Percentiles rank a stretch among this genome's conserved stretches.
These are phyloP conservation scores for Termitomyces sp. DNA, from an alignment of 768 basidiomycete genomes.

Conservation along the genomic window DNA sequence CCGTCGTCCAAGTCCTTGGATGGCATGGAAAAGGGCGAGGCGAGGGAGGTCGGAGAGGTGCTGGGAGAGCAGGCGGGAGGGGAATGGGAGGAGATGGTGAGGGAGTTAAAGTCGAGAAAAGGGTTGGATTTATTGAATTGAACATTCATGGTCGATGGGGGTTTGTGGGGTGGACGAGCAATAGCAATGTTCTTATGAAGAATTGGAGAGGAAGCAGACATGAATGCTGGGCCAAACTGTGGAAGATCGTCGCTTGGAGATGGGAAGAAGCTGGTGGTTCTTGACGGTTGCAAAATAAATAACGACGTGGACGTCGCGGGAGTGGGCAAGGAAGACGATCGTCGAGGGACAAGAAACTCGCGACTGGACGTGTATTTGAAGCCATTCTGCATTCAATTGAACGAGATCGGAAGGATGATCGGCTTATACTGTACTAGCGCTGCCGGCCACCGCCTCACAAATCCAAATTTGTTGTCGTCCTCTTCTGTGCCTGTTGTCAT, in stretches of 20 bases:
- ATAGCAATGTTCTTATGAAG: slow-evolving; percentile 24
- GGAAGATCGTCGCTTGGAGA: slow-evolving; percentile 37
- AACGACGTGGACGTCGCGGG: slow-evolving; percentile 21
- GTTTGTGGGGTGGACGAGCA: slow-evolving; percentile 9
- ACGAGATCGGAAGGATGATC: slow-evolving; percentile 16
- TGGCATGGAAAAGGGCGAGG: slow-evolving; percentile 15
- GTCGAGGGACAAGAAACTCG: slow-evolving; percentile 7
- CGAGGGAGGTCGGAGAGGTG: no score
- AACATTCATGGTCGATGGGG: slow-evolving; percentile 20
- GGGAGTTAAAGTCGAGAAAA: slow-evolving; percentile 10
- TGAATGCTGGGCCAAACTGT: slow-evolving; percentile 20
- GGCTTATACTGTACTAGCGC: slow-evolving; percentile 15
- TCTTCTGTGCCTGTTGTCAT: slow-evolving; percentile 16
- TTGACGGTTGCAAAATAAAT: slow-evolving; percentile 15
- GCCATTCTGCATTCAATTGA: slow-evolving; percentile 12
- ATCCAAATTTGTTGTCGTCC: slow-evolving; percentile 5
- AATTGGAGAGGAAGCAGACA: slow-evolving; percentile 18
- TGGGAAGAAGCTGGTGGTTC: slow-evolving; percentile 1
- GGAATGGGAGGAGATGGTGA: slow-evolving; percentile 1
- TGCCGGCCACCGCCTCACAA: neutral
- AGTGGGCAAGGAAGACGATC: slow-evolving; percentile 19
- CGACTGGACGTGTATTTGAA: slow-evolving; percentile 11
- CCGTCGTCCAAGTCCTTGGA: slow-evolving; percentile 14
- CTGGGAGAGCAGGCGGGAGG: slow-evolving; percentile 12
- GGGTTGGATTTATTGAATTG: slow-evolving; percentile 17